Base-by-base conservation (phyloP, 345 rosid species). In the Zanthoxylum bungeanum region DNA sequence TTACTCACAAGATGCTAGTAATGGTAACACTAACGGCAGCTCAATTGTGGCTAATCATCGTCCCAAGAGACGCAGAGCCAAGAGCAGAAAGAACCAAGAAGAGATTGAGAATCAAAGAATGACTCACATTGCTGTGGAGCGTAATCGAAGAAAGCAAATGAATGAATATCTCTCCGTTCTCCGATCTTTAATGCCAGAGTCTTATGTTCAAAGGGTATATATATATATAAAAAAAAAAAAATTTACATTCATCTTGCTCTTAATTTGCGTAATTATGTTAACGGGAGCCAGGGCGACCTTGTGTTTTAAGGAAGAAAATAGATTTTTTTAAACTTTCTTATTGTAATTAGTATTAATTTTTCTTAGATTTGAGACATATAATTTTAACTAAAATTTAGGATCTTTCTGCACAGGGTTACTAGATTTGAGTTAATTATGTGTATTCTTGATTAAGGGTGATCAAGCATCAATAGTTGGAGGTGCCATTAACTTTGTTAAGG, bases 381-480 rank as follows among this genome's bases (percentile, higher is more conserved):
- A n/a, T n/a, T n/a, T n/a, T n/a, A n/a, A n/a, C n/a, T n/a, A n/a
- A n/a, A n/a, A n/a, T n/a, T n/a, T n/a, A n/a, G n/a, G n/a, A n/a
- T n/a, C n/a, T n/a, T n/a, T n/a, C n/a, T n/a, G n/a, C n/a, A n/a
- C n/a, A n/a, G n/a, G n/a, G n/a, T n/a, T n/a, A n/a, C n/a, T n/a
- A n/a, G n/a, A n/a, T n/a, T n/a, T n/a, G n/a, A n/a, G n/a, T n/a
- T n/a, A n/a, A n/a, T n/a, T n/a, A n/a, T n/a, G n/a, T n/a, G n/a
- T n/a, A n/a, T n/a, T n/a, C n/a, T n/a, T n/a, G n/a, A n/a, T n/a
- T n/a, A n/a, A 92, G 98, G 98, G 97, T 76, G 99, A 95, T 75
- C 98, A 92, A 86, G 98, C 98, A 1, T 95, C 99, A 1, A 92
- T 95, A n/a, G 89, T 95, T 14, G 99, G 99, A 3, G 99, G 99